phyloP scores from a whole-genome alignment of 306 rosid genomes.

The Chamaecrista fasciculata region DNA sequence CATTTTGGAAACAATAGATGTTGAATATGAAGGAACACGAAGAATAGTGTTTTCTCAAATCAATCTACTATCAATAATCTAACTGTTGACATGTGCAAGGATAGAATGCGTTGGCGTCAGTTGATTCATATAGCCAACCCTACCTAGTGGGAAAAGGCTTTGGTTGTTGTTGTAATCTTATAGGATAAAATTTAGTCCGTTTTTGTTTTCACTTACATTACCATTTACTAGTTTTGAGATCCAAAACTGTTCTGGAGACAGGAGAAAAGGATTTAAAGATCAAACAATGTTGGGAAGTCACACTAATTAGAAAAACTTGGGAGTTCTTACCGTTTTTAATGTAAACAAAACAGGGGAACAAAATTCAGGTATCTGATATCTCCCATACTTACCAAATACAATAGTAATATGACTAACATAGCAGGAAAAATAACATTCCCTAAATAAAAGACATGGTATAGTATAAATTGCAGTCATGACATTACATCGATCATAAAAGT shows the following conservation, averaged over 20 bases:
- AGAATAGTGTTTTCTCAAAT: no score
- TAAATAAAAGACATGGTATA: not conserved
- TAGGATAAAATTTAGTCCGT: not conserved
- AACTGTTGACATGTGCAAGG: no score
- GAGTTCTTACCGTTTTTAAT: not conserved
- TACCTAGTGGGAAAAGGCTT: no score
- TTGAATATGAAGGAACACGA: not conserved
- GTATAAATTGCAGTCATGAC: not conserved
- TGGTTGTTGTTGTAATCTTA: no score
- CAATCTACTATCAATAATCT: no score
- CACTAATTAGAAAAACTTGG: not conserved
- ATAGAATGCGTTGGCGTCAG: no score
- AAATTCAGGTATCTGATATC: not conserved
- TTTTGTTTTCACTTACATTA: not conserved
- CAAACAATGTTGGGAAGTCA: not conserved
- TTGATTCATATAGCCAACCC: no score
- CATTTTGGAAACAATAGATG: not conserved
- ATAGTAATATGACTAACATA: conserved; percentile 1
- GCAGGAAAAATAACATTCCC: not conserved
- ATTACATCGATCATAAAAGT: not conserved
- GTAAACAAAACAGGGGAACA: conserved; percentile 10
- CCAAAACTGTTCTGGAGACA: not conserved
- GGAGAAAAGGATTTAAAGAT: not conserved
- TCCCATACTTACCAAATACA: not conserved
- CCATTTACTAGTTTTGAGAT: not conserved